These are phyloP conservation scores for Plenodomus biglobosus DNA, from an alignment of 2,329 filamentous ascomycete genomes.

Conservation along the genomic window DNA sequence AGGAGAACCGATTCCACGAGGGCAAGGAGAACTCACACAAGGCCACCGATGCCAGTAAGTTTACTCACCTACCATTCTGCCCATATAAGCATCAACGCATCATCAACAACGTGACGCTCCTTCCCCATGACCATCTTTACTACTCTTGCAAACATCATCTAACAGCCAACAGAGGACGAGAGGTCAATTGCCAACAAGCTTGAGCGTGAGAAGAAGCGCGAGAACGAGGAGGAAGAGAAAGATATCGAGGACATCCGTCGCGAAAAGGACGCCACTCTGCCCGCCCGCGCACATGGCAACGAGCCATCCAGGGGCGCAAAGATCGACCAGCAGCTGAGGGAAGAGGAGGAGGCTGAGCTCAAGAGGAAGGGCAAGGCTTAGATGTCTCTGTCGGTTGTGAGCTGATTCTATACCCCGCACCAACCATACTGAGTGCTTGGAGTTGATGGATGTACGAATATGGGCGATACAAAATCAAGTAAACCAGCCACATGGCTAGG, in stretches of 20 bases:
- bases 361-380: constrained; percentile 59
- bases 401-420: constrained; percentile 13
- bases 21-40: constrained; percentile 70
- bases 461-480: constrained; percentile 9
- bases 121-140: background rate
- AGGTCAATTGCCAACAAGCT: constrained; percentile 72
- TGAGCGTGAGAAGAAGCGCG: constrained; percentile 61
- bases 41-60: constrained; percentile 70
- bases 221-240: constrained; percentile 43
- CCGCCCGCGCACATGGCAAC: constrained; percentile 68
- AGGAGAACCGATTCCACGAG: constrained; percentile 67
- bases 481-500: constrained; percentile 6
- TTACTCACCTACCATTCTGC: background rate
- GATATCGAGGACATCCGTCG: constrained; percentile 40
- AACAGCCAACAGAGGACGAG: constrained; percentile 62
- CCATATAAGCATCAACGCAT: constrained; percentile 1
- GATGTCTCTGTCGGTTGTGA: constrained; percentile 4
- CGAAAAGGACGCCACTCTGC: constrained; percentile 62
- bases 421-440: constrained; percentile 4
- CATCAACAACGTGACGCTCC: background rate
- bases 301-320: constrained; percentile 71
- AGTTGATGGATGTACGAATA: constrained; percentile 9
- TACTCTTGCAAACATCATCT: background rate
- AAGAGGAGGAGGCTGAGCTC: constrained; percentile 67
- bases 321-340: constrained; percentile 68